These are phyloP conservation scores for Mycena metata DNA, from an alignment of 768 basidiomycete genomes.

Conservation along the genomic window DNA sequence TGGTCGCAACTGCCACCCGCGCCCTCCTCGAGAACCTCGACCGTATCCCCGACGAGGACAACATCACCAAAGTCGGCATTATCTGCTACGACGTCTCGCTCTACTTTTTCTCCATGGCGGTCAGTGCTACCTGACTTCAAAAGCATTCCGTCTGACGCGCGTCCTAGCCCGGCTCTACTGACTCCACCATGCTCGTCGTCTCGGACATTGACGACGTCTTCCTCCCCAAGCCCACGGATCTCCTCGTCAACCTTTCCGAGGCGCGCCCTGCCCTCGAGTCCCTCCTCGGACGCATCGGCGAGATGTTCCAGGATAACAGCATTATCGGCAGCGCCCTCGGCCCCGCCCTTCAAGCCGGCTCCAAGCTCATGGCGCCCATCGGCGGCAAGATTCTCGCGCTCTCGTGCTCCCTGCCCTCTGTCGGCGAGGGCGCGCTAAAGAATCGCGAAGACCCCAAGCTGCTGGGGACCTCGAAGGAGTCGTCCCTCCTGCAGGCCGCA, in stretches of 20 bases:
- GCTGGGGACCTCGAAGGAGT: constrained; percentile 97
- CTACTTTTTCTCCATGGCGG: constrained; percentile 97
- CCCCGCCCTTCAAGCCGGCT: constrained; percentile 94
- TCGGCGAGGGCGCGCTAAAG: constrained; percentile 93
- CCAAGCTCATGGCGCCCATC: constrained; percentile 93
- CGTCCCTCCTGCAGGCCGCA: constrained; percentile 91
- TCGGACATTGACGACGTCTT: constrained; percentile 98
- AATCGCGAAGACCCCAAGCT: constrained; percentile 97
- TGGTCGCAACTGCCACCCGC: constrained; percentile 98
- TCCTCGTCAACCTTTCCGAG: constrained; percentile 95
- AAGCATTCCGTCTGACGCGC: neutral
- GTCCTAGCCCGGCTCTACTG: constrained; percentile 72
- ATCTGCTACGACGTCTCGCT: constrained; percentile 93
- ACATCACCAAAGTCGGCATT: constrained; percentile 91
- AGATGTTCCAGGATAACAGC: constrained; percentile 98
- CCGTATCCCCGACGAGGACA: constrained; percentile 94
- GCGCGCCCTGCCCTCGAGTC: constrained; percentile 83
- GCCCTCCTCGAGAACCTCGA: constrained; percentile 97
- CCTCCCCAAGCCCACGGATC: constrained; percentile 94
- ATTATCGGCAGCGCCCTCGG: constrained; percentile 95
- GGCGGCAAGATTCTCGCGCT: constrained; percentile 95
- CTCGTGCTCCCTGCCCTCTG: constrained; percentile 86
- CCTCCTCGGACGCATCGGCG: constrained; percentile 86
- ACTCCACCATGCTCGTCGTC: constrained; percentile 96
- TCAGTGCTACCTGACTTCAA: constrained; percentile 51